Conservation (phyloP, 2,329 filamentous ascomycete species). For the Ophiocordyceps robertsii region DNA sequence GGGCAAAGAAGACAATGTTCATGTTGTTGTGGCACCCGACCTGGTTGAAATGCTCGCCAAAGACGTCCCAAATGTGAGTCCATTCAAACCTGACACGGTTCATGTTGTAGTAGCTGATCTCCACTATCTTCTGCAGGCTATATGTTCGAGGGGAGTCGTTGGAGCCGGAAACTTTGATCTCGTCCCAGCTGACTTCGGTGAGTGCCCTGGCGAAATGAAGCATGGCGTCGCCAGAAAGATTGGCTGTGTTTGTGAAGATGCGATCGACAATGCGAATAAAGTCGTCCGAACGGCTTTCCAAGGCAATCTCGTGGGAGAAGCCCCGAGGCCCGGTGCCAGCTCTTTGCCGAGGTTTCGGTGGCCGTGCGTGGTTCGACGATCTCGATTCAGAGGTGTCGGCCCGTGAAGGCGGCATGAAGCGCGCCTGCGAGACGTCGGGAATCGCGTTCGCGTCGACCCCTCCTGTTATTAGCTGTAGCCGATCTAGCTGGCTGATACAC, state of each 20-base stretch:
- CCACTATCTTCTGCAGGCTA: constrained; percentile 93
- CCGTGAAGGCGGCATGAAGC: constrained; percentile 50
- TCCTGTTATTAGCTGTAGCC: constrained; percentile 86
- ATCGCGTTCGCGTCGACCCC: constrained; percentile 88
- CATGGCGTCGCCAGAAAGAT: constrained; percentile 85
- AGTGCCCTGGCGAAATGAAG: constrained; percentile 87
- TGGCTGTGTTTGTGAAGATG: constrained; percentile 93
- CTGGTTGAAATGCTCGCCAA: constrained; percentile 97
- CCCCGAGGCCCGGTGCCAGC: constrained; percentile 48
- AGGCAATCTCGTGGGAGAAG: constrained; percentile 67
- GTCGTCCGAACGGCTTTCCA: constrained; percentile 84
- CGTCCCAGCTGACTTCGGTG: constrained; percentile 96
- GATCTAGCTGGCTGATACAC: constrained; percentile 89
- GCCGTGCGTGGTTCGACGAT: constrained; percentile 51
- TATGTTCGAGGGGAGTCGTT: constrained; percentile 94
- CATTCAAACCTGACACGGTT: constrained; percentile 94
- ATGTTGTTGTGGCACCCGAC: constrained; percentile 96
- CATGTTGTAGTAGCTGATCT: constrained; percentile 99
- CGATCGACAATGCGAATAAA: constrained; percentile 86
- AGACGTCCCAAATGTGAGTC: constrained; percentile 92
- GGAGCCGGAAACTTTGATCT: constrained; percentile 92
- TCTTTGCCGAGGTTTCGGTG: constrained; percentile 29
- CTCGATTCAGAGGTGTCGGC: constrained; percentile 42
- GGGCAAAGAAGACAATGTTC: constrained; percentile 89
- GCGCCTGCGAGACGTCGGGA: constrained; percentile 79